These are phyloP conservation scores for Berberis thunbergii DNA, from an alignment of 164 flowering plant species.

Conservation along the genomic window DNA sequence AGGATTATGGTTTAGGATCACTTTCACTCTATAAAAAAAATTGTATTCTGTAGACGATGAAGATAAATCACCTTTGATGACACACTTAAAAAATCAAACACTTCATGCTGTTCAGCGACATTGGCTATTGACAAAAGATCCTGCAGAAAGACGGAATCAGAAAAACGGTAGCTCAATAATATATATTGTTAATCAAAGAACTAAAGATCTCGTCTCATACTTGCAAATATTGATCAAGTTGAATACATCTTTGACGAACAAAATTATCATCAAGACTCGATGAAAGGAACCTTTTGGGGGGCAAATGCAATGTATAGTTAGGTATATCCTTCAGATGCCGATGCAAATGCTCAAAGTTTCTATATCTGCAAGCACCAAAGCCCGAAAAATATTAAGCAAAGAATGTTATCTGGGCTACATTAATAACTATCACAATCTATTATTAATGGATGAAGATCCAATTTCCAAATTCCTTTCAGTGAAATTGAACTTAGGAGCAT, in stretches of 20 bases:
- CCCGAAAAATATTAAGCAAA: neutral
- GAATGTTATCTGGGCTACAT: neutral
- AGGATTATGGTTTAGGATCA: no score
- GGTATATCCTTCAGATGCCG: conserved; percentile 93
- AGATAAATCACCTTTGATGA: conserved; percentile 72
- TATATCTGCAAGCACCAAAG: conserved; percentile 49
- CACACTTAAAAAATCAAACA: conserved; percentile 90
- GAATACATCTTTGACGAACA: conserved; percentile 97
- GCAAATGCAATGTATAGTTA: conserved; percentile 83
- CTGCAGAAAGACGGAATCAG: conserved; percentile 28
- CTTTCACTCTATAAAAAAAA: neutral
- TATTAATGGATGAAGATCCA: neutral
- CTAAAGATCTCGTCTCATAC: conserved; percentile 28
- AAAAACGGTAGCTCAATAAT: conserved; percentile 11
- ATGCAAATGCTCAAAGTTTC: conserved; percentile 95
- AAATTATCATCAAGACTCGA: conserved; percentile 95
- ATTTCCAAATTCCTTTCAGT: no score
- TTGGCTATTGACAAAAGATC: conserved; percentile 94
- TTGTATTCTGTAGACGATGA: neutral
- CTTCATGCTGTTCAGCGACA: conserved; percentile 99
- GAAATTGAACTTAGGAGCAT: no score
- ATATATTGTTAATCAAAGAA: conserved; percentile 1
- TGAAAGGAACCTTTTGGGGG: conserved; percentile 98
- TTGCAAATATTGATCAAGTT: conserved; percentile 90
- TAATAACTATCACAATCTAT: neutral